Evolutionary conservation across 1,139 yeast genomes (phyloP), one percentile per base, ranked within the genome.

Genomic region (Barnettozyma hawaiiensis): DNA sequence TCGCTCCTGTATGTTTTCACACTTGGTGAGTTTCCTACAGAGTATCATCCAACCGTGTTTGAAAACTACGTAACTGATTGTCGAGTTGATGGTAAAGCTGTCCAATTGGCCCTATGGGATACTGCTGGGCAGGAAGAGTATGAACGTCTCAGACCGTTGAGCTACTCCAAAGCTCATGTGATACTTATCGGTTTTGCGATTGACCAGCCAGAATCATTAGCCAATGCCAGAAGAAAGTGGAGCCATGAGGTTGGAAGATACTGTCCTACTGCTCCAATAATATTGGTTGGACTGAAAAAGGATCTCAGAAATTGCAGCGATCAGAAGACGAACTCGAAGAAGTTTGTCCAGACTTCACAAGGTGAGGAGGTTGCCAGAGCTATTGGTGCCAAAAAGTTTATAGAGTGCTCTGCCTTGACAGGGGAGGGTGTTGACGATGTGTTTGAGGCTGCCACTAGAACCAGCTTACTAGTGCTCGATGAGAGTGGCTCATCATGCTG

Each of bases 41-140:
- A 81, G 53, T 83, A 87, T 62, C 94, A 85, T 52, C 97, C 97
- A 3, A 90, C 97, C 0, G 97, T 90, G 8, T 90, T 90, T 64
- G 97, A 90, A 56, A 90, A 89, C 62, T 89, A 90, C 61, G 96
- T 87, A 21, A 86, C 96, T 3, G 95, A 86, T 58, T 86, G 96
- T 60, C 70, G 96, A 43, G 94, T 87, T 24, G 96, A 87, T 58
- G 96, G 96, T 12, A 87, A 87, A 54, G 81, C 92, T 11, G 95
- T 90, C 3, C 86, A 89, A 52, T 65, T 90, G 47, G 94, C 96
- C 2, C 66, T 90, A 31, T 90, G 97, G 97, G 97, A 90, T 62
- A 90, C 97, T 5, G 97, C 97, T 2, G 97, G 97, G 5, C 97
- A 89, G 64, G 97, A 89, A 68, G 97, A 83, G 59, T 83, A 82